Conservation (phyloP, 2,329 filamentous ascomycete genomes). For the Xylariaceae sp. region DNA sequence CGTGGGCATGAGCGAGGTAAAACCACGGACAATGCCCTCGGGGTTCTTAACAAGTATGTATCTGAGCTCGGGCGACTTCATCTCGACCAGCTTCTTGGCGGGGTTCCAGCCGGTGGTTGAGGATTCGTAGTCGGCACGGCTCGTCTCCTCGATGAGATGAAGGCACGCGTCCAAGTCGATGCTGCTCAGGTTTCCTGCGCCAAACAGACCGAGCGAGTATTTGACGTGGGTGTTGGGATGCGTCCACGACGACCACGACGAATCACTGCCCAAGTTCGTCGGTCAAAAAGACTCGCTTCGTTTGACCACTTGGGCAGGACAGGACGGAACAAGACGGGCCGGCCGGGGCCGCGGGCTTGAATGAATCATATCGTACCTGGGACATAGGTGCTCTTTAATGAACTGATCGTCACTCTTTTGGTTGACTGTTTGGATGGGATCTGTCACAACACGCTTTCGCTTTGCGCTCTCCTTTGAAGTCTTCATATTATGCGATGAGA, state of each 20-base stretch:
- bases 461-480: slow-evolving; percentile 32
- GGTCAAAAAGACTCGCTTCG: slow-evolving; percentile 13
- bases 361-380: slow-evolving; percentile 48
- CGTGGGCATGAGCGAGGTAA: slow-evolving; percentile 75
- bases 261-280: slow-evolving; percentile 18
- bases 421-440: slow-evolving; percentile 57
- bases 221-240: slow-evolving; percentile 53
- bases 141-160: slow-evolving; percentile 67
- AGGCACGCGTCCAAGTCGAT: slow-evolving; percentile 62
- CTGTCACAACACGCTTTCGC: slow-evolving; percentile 39
- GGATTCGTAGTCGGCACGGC: slow-evolving; percentile 66
- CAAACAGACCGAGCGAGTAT: slow-evolving; percentile 55
- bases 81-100: slow-evolving; percentile 67
- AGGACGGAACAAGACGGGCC: not conserved
- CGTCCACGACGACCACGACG: slow-evolving; percentile 52
- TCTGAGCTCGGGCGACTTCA: slow-evolving; percentile 70
- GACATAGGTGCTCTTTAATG: slow-evolving; percentile 53
- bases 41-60: slow-evolving; percentile 67
- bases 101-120: slow-evolving; percentile 71
- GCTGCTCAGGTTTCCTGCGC: slow-evolving; percentile 47
- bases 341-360: not conserved
- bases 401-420: slow-evolving; percentile 56
- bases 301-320: not conserved
- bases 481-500: slow-evolving; percentile 25
- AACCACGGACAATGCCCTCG: slow-evolving; percentile 52